Evolutionary conservation across 2,329 filamentous ascomycete genomes (phyloP), one percentile per base, ranked within the genome.

Genomic region (Penicillium sp.): DNA sequence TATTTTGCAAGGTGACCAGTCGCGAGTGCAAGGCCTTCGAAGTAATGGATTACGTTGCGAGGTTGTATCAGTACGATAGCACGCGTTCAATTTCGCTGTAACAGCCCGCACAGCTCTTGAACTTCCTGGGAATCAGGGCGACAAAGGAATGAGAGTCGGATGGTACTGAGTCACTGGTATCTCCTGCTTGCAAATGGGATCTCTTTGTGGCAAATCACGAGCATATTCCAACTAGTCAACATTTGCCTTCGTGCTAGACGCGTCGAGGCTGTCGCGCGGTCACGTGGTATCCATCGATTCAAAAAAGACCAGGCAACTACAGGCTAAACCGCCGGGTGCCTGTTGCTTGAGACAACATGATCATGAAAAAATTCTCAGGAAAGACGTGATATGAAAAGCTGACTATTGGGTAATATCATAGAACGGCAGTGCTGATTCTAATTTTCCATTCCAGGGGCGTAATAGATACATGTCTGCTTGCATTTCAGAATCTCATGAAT

Each of bases 181-280:
- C 33, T 51, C 40, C 28, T 22, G 30, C 19, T 54, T 37, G 10
- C 42, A 11, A 7, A 14, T 48, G 16, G 14, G 26, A 38, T 57
- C 52, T 59, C 60, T 63, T 67, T 65, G 63, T 71, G 68, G 65
- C 66, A 67, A 70, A 71, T 61, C 22, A 4, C 43, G 52, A 35
- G 43, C 6, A 22, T 43, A 42, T 37, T 40, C 28, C 30, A 16
- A 42, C 30, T 19, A 49, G 49, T 67, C 58, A 57, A 65, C 57
- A 61, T 58, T 61, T 37, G 55, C 40, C 57, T 56, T 60, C 43
- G 43, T 55, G 59, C 19, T 33, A 33, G 70, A 75, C 74, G 73
- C 75, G 74, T 76, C 69, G 56, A 65, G 60, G 59, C 65, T 59
- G 70, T 75, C 75, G 67, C 75, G 75, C 73, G 45, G 57, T 77